Base-by-base conservation (phyloP, 148 eudicot species). In the Chenopodium formosanum region DNA sequence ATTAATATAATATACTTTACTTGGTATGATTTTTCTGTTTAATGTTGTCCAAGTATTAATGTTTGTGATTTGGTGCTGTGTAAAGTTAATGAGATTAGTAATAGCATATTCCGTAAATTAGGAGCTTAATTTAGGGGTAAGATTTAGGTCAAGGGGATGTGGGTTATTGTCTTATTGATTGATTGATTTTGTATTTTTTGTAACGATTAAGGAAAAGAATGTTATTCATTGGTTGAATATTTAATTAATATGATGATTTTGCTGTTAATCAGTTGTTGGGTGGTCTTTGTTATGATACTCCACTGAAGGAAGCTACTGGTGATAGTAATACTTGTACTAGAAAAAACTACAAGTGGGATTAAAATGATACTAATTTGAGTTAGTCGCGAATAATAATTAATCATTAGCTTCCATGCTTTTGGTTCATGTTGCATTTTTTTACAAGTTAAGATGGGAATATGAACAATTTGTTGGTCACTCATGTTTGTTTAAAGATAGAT, bases 201-300 rank as follows among this genome's bases (percentile, higher is more conserved):
- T 11, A 5, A 47, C 12, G 4, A 44, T 23, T 14, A 4, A 46
- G 29, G 7, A 46, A 73, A 14, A 73, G 22, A 47, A 9, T n/a
- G 19, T 7, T 73, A 32, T 23, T 2, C 22, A 64, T 73, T 80
- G 50, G 71, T 77, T 71, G 37, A 46, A 29, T 53, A 53, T 31
- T 58, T 34, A 34, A 73, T 17, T 60, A 27, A 11, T 62, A 19
- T 78, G 73, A 65, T 46, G 73, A 67, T 63, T 67, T 62, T 80
- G 77, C 20, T 80, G 69, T 44, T 74, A 73, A 76, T 34, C 6
- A 60, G 71, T 72, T 80, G 82, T 73, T 80, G 56, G 70, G 74
- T 60, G 70, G 74, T 60, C n/a, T 72, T 58, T 62, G 44, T 73
- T 58, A 72, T 56, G 82, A 62, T 73, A 44, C 73, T 23, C 77